Evolutionary conservation across 768 basidiomycete species (phyloP), one percentile per base, ranked within the genome.

Genomic region (Cubamyces lactineus): DNA sequence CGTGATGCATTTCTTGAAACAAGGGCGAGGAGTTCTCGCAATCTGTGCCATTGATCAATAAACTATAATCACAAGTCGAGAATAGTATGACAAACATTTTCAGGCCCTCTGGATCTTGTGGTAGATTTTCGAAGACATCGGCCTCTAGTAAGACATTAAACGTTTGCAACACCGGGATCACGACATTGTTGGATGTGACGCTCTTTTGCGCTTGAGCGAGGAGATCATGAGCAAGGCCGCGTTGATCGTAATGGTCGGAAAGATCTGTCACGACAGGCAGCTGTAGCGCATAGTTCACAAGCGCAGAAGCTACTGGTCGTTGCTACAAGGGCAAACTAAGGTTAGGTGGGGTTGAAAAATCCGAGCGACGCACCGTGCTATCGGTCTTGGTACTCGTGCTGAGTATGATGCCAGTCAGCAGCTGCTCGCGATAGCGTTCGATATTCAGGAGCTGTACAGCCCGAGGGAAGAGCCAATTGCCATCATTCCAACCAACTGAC

Each of bases 371-470:
- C 70, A 96, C 96, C 5, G 88, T 92, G 70, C 88, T 91, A 62
- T 91, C 87, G 9, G 93, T 93, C 74, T 86, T 89, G 72, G 91
- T 92, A 39, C 88, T 90, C 40, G 94, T 78, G 70, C 92, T 95
- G 57, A 91, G 78, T 13, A 95, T 80, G 7, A 96, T 71, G 13
- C 94, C 94, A 11, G 78, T 76, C 46, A 96, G 78, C 52, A 96
- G 70, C 26, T 79, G 71, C 56, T 75, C 74, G 43, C 91, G 83
- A 72, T 91, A 95, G 50, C 79, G 76, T 39, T 77, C 73, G 53
- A 92, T 78, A 56, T 83, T 81, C 39, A 94, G 79, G 23, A 93
- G 76, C 51, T 77, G 83, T 51, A 91, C 84, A 7, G 84, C 88
- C 66, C 78, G 84, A 17, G 92, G 89, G 71, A 89, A 95, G 42